Base-by-base conservation (phyloP, 2,329 filamentous ascomycete genomes). In the Fusarium oxysporum region DNA sequence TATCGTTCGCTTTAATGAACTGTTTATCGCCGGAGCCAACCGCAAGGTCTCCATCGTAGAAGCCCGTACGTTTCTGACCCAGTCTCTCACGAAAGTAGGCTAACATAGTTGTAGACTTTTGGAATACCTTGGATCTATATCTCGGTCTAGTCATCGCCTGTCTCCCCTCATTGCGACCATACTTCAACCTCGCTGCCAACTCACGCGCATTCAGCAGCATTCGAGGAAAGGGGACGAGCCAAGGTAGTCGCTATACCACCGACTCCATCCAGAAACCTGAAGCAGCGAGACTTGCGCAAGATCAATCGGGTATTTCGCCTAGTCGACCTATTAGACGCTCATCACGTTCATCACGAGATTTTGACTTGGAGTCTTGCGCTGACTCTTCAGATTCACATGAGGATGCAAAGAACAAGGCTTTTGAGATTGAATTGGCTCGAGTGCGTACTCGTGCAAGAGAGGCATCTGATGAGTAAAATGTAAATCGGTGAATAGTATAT, bases 101-200 rank as follows among this genome's bases (percentile, higher is more conserved):
- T 54, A 8, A 68, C 13, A 54, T 3, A 5, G 5, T 0, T 5
- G 0, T 5, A 72, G 70, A 72, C 16, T 68, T 72, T 11, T 72
- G 68, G 70, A 62, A 57, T 0, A 61, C 68, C 0, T 11, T 72
- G 19, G 68, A 72, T 10, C 8, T 61, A 4, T 69, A 72, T 8
- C 64, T 72, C 4, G 68, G 68, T 8, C 40, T 72, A 1, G 64
- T 72, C 10, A 65, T 72, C 6, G 55, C 70, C 2, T 72, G 70
- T 28, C 38, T 72, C 3, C 70, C 70, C 2, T 62, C 70, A 1
- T 13, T 72, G 6, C 55, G 69, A 3, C 70, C 70, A 9, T 72
- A 72, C 28, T 72, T 72, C 32, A 71, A 67, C 28, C 69, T 71
- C 23, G 68, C 67, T 8, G 21, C 68, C 2, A 64, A 71, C 23